Evolutionary conservation across 2,329 filamentous ascomycete genomes (phyloP).

Genomic region (Curvularia verruculosa): DNA sequence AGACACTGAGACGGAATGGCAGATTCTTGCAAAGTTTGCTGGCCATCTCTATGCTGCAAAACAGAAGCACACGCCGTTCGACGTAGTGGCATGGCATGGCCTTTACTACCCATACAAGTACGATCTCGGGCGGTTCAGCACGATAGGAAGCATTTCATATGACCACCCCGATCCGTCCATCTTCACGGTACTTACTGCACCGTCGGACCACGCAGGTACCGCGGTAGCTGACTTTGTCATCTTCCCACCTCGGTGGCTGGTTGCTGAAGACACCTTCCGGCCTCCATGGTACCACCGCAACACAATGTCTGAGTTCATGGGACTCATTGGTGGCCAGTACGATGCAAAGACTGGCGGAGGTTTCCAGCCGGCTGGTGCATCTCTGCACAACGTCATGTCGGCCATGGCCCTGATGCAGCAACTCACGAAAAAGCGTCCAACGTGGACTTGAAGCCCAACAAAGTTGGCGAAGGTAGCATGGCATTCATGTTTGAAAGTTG

Average conservation of each 20-base stretch:
- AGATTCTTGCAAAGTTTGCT: conserved; percentile 66
- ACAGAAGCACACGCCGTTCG: conserved; percentile 71
- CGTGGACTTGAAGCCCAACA: conserved; percentile 60
- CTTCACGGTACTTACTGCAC: conserved; percentile 70
- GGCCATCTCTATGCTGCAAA: conserved; percentile 65
- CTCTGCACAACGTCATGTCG: conserved; percentile 75
- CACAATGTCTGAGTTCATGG: conserved; percentile 73
- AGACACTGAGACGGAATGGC: conserved; percentile 61
- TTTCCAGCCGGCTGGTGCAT: conserved; percentile 67
- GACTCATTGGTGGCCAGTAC: conserved; percentile 66
- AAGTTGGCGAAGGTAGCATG: conserved; percentile 69
- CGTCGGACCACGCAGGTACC: conserved; percentile 60
- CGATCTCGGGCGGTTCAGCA: conserved; percentile 64
- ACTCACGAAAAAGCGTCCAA: conserved; percentile 65
- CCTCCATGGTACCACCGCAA: conserved; percentile 76
- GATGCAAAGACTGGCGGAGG: conserved; percentile 64
- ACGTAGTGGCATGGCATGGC: conserved; percentile 76
- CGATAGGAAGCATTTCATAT: conserved; percentile 61
- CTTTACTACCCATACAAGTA: conserved; percentile 68
- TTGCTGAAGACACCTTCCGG: conserved; percentile 71
- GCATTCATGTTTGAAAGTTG: conserved; percentile 72
- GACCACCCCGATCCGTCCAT: conserved; percentile 72
- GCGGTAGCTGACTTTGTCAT: conserved; percentile 73
- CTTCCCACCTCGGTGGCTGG: conserved; percentile 74
- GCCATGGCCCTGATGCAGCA: conserved; percentile 67